Evolutionary conservation across 768 basidiomycete genomes (phyloP), one percentile per base, ranked within the genome.

Genomic region (Filobasidium wieringae): DNA sequence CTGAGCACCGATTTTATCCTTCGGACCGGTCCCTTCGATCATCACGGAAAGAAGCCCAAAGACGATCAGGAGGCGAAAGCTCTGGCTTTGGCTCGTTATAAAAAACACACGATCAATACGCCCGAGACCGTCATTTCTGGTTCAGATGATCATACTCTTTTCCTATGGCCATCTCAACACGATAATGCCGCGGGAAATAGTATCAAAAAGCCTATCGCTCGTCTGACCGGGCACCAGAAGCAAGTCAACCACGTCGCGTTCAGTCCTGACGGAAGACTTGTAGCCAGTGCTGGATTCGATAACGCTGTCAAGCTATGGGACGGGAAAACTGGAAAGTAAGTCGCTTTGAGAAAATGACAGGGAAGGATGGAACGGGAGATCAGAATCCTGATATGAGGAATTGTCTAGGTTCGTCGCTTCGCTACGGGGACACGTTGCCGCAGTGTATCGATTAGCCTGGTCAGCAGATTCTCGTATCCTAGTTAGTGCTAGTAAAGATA

Each of bases 71-170:
- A 95, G 76, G 90, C 88, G 0, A 84, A 88, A 77, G 72, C 80
- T 12, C 76, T 84, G 22, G 91, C 92, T 4, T 76, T 84, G 55
- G 80, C 77, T 53, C 84, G 91, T 36, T 97, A 93, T 74, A 83
- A 84, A 32, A 43, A 68, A 17, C 61, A 67, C 39, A 74, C 68
- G 47, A 76, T 78, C 6, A 78, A 88, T 57, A 78, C 86, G 19
- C 84, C 88, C 11, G 92, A 96, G 72, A 78, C 88, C 4, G 77
- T 93, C 63, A 93, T 96, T 71, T 89, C 91, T 5, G 92, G 91
- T 22, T 96, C 92, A 3, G 92, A 99, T 71, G 93, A 99, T 72
- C 93, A 96, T 73, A 99, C 93, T 0, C 82, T 96, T 51, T 96
- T 92, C 80, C 80, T 99, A 12, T 96, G 91, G 93, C 88, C 31